These are phyloP conservation scores for Starmerella gropengiesseri DNA, from an alignment of 805 yeast species.

Conservation along the genomic window DNA sequence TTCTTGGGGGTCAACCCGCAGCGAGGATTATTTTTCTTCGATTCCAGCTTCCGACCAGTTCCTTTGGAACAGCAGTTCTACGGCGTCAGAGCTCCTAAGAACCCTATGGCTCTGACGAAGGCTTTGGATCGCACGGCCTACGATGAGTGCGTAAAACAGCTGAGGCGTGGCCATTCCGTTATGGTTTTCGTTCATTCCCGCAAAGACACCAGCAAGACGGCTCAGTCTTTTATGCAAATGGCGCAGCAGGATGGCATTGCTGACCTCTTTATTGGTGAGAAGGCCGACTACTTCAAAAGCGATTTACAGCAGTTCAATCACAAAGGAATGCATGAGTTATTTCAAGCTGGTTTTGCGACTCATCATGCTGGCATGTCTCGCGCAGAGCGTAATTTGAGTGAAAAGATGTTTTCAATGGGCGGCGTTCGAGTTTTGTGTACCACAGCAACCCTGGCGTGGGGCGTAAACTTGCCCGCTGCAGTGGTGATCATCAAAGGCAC, in stretches of 20 bases:
- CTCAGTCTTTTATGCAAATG: constrained; percentile 56
- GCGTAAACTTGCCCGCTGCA: constrained; percentile 96
- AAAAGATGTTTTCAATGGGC: constrained; percentile 74
- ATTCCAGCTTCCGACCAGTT: constrained; percentile 84
- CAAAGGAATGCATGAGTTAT: constrained; percentile 66
- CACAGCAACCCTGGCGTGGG: constrained; percentile 99
- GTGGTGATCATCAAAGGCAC: constrained; percentile 96
- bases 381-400: constrained; percentile 79
- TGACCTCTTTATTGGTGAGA: constrained; percentile 17
- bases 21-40: constrained; percentile 89
- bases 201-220: constrained; percentile 80
- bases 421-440: constrained; percentile 82
- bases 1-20: constrained; percentile 76
- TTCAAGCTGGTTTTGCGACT: constrained; percentile 62
- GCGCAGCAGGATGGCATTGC: constrained; percentile 43
- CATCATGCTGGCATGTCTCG: constrained; percentile 98
- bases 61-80: constrained; percentile 80
- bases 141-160: constrained; percentile 58
- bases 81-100: constrained; percentile 47
- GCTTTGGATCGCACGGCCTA: constrained; percentile 67
- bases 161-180: constrained; percentile 67
- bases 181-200: constrained; percentile 96
- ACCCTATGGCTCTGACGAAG: constrained; percentile 25
- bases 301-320: constrained; percentile 62
- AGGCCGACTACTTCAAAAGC: constrained; percentile 33